Percentiles rank a stretch among this genome's conserved stretches.
Conservation (phyloP, 306 rosid genomes). For the Cajanus cajan region DNA sequence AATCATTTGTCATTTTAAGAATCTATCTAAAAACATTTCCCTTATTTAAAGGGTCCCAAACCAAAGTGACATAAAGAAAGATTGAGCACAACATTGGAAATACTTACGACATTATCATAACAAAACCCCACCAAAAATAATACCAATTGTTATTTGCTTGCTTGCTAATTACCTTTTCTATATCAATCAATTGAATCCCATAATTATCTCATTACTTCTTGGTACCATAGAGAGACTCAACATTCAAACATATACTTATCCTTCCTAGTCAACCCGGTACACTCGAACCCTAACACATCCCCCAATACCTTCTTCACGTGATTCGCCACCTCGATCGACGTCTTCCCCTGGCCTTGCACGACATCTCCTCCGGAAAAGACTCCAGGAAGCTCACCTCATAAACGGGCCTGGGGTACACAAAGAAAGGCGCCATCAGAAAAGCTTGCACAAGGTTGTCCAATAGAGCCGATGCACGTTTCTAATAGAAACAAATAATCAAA, state of each 20-base stretch:
- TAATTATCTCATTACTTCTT: conserved; percentile 45
- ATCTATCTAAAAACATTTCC: not conserved
- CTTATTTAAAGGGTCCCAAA: not conserved
- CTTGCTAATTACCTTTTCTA: not conserved
- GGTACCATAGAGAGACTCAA: conserved; percentile 65
- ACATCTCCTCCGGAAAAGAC: conserved; percentile 67
- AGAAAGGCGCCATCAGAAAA: conserved; percentile 88
- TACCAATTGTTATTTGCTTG: not conserved
- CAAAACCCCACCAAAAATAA: conserved; percentile 22
- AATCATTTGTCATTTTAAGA: not conserved
- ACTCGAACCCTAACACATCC: conserved; percentile 75
- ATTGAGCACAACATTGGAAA: not conserved
- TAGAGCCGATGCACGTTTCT: conserved; percentile 94
- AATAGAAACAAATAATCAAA: no score
- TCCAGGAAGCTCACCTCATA: conserved; percentile 76
- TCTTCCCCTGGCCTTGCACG: conserved; percentile 74
- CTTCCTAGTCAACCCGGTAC: conserved; percentile 80
- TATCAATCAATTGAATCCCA: not conserved
- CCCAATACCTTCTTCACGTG: conserved; percentile 88
- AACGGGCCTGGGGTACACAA: conserved; percentile 91
- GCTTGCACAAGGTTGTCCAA: conserved; percentile 86
- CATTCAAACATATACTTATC: conserved; percentile 84
- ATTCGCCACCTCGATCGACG: conserved; percentile 92
- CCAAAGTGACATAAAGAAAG: not conserved
- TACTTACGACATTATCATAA: not conserved